These are phyloP conservation scores for Raffaelea ambrosiae DNA, from an alignment of 2,329 filamentous ascomycete species.

Conservation along the genomic window DNA sequence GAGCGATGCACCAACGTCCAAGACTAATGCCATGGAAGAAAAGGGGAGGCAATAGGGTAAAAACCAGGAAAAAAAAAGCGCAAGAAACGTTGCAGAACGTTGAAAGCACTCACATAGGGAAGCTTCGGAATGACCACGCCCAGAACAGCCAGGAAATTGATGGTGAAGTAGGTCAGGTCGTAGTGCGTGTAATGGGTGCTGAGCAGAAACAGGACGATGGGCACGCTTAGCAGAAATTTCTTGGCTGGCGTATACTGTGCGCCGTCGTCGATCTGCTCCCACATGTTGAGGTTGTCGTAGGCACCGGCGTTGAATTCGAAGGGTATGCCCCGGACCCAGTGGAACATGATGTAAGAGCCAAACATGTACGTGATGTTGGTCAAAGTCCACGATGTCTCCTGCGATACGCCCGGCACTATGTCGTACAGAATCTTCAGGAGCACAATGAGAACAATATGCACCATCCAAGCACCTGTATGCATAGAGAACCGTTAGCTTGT, in stretches of 20 bases:
- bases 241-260: slow-evolving; percentile 98
- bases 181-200: slow-evolving; percentile 99
- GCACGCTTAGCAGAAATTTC: slow-evolving; percentile 93
- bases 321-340: slow-evolving; percentile 93
- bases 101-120: slow-evolving; percentile 64
- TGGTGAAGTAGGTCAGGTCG: slow-evolving; percentile 91
- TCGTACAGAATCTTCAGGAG: slow-evolving; percentile 94
- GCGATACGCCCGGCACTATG: slow-evolving; percentile 89
- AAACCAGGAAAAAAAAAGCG: background rate
- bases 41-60: background rate
- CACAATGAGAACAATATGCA: slow-evolving; percentile 88
- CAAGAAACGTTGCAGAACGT: background rate
- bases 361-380: slow-evolving; percentile 99
- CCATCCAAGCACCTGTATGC: slow-evolving; percentile 81
- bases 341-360: slow-evolving; percentile 98
- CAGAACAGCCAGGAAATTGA: slow-evolving; percentile 90
- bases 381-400: slow-evolving; percentile 97
- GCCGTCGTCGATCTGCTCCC: slow-evolving; percentile 99
- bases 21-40: too few relatives aligned
- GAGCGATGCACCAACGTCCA: too few relatives aligned
- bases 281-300: slow-evolving; percentile 99
- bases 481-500: too few relatives aligned
- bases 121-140: slow-evolving; percentile 94
- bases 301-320: slow-evolving; percentile 98
- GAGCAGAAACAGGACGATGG: slow-evolving; percentile 86